phyloP scores from a whole-genome alignment of 495 filamentous ascomycete genomes.

The Hypoxylon intermedium region DNA sequence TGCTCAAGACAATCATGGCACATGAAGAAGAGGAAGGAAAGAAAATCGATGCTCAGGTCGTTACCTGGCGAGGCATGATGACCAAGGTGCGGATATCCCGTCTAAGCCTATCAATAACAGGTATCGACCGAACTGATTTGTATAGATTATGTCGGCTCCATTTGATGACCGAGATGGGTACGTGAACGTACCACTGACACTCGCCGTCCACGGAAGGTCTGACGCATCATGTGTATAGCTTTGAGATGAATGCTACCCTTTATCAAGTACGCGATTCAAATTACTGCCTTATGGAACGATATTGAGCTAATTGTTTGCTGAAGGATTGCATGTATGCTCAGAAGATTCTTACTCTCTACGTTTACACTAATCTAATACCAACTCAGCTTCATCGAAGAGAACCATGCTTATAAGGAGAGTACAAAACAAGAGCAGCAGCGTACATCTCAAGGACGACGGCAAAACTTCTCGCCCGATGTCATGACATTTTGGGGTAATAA shows the following conservation, averaged over 20 bases:
- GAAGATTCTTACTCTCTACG: not conserved
- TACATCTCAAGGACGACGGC: slow-evolving; percentile 69
- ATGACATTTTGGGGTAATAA: slow-evolving; percentile 67
- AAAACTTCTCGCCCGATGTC: slow-evolving; percentile 45
- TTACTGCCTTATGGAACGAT: not conserved
- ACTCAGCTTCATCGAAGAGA: slow-evolving; percentile 89
- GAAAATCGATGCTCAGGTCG: slow-evolving; percentile 75
- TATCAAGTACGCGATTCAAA: slow-evolving; percentile 73
- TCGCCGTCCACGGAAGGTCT: slow-evolving; percentile 1
- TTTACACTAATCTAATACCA: slow-evolving; percentile 25
- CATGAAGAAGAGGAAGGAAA: slow-evolving; percentile 71
- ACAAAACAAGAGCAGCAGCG: slow-evolving; percentile 62
- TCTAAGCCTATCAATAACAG: not conserved
- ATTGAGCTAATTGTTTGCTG: slow-evolving; percentile 12
- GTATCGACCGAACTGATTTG: slow-evolving; percentile 2
- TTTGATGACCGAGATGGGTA: slow-evolving; percentile 85
- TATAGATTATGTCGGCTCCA: slow-evolving; percentile 81
- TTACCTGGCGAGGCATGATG: slow-evolving; percentile 99
- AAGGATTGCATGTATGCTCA: slow-evolving; percentile 79
- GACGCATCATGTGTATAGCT: slow-evolving; percentile 57
- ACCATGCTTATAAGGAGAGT: slow-evolving; percentile 70
- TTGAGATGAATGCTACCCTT: slow-evolving; percentile 93
- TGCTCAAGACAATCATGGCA: slow-evolving; percentile 76
- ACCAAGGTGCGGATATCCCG: slow-evolving; percentile 71
- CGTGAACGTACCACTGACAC: slow-evolving; percentile 26